Evolutionary conservation across 2,329 filamentous ascomycete genomes (phyloP), one percentile per base, ranked within the genome.

Genomic region (Neurospora crassa): DNA sequence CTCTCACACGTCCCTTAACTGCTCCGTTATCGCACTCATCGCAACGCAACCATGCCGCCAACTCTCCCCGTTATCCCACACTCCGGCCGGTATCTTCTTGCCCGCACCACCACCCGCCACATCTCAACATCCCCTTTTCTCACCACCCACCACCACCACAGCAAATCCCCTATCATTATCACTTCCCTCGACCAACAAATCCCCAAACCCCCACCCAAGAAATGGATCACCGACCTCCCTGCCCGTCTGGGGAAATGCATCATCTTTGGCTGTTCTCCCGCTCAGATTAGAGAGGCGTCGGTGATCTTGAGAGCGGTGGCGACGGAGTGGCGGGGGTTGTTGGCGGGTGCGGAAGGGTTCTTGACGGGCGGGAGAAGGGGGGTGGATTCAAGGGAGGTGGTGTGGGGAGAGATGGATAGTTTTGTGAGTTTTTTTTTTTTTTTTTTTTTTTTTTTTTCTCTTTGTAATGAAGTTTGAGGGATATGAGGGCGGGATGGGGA

Each of bases 331-430:
- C 83, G 91, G 63, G 87, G 88, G 74, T 81, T 96, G 71, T 81
- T 92, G 40, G 91, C 90, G 92, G 92, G 0, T 89, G 89, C 71
- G 18, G 91, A 95, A 77, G 92, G 93, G 0, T 96, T 89, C 79
- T 80, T 96, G 74, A 92, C 90, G 0, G 86, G 84, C 12, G 83
- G 85, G 72, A 85, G 87, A 75, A 84, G 88, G 69, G 87, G 92
- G 0, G 78, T 95, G 42, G 87, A 88, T 74, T 83, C 85, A 70
- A 89, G 92, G 72, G 84, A 86, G 74, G 90, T 96, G 34, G 89
- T 88, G 0, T 96, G 92, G 93, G 94, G 93, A 40, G 93, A 97
- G 79, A 93, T 94, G 91, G 92, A 93, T 82, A 80, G 83, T 75
- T 79, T 81, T 74, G 79, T 81, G 76, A 68, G 81, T 79, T 40